These are phyloP conservation scores for Tylopilus subfusipes DNA, from an alignment of 768 basidiomycete species.

Conservation along the genomic window DNA sequence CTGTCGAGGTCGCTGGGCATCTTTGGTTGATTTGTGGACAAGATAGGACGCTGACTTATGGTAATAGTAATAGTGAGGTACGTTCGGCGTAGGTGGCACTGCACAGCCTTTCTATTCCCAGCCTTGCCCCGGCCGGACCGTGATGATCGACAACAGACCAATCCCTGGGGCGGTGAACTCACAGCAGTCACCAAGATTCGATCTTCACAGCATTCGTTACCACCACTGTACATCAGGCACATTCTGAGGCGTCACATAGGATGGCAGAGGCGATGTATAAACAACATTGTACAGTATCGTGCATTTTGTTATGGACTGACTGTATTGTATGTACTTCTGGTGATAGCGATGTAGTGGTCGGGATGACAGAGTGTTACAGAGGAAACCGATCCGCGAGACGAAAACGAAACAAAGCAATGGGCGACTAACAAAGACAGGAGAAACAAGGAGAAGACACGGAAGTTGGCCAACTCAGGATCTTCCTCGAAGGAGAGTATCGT, in stretches of 20 bases:
- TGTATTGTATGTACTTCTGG: constrained; percentile 33
- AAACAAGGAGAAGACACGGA: not conserved
- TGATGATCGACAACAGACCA: constrained; percentile 21
- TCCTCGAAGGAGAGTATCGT: constrained; percentile 40
- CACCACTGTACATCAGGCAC: constrained; percentile 27
- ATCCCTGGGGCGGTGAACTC: not conserved
- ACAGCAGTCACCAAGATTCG: constrained; percentile 7
- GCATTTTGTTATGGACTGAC: constrained; percentile 27
- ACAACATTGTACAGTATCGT: constrained; percentile 34
- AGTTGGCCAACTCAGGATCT: constrained; percentile 20
- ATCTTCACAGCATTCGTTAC: constrained; percentile 12
- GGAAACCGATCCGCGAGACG: constrained; percentile 15
- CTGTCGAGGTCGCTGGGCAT: constrained; percentile 59
- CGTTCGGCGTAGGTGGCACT: constrained; percentile 19
- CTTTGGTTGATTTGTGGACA: constrained; percentile 12
- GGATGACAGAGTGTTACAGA: constrained; percentile 26
- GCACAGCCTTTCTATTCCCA: constrained; percentile 22
- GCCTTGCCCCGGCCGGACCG: constrained; percentile 3
- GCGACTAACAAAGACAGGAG: not conserved
- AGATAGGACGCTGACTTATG: constrained; percentile 32
- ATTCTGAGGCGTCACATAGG: constrained; percentile 9
- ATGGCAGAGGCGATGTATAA: constrained; percentile 19
- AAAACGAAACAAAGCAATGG: constrained; percentile 8
- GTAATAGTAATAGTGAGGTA: constrained; percentile 24
- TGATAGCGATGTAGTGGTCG: constrained; percentile 26